Percentiles rank a stretch among this genome's conserved stretches.
These are phyloP conservation scores for Hanseniaspora hatyaiensis DNA, from an alignment of 805 yeast species.

Conservation along the genomic window DNA sequence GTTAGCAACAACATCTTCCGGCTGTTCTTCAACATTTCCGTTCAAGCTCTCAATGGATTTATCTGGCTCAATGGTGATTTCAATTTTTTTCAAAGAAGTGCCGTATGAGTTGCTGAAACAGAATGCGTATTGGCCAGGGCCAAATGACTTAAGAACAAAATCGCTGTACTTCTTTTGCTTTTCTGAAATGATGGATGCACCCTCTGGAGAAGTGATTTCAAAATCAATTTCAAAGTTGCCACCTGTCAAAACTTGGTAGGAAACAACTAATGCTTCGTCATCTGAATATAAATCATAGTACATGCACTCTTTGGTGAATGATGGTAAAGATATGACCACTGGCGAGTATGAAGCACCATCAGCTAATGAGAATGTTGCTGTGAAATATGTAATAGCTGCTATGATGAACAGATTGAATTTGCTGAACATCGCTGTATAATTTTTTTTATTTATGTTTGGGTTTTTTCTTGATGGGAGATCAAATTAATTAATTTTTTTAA, in stretches of 20 bases:
- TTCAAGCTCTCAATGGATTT: constrained; percentile 29
- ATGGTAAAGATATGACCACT: constrained; percentile 30
- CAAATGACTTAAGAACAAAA: constrained; percentile 45
- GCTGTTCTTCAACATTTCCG: constrained; percentile 37
- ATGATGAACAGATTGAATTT: background rate
- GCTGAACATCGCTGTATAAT: background rate
- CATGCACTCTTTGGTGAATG: constrained; percentile 37
- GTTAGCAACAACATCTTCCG: constrained; percentile 41
- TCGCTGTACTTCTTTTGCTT: constrained; percentile 54
- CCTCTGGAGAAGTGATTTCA: constrained; percentile 45
- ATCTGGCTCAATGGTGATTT: constrained; percentile 46
- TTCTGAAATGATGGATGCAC: constrained; percentile 38
- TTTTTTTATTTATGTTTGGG: no score
- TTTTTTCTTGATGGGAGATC: no score
- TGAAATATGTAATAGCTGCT: background rate
- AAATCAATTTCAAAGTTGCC: constrained; percentile 60
- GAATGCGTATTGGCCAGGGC: constrained; percentile 51
- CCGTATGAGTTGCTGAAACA: constrained; percentile 56
- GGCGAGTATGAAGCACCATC: constrained; percentile 27
- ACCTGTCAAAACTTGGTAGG: constrained; percentile 49
- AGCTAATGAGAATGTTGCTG: background rate
- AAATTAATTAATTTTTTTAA: no score
- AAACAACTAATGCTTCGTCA: constrained; percentile 33
- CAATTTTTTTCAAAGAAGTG: constrained; percentile 53
- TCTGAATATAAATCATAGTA: constrained; percentile 30